phyloP scores from a whole-genome alignment of 108 stramenopile genomes.

The Pseudonitzschia pungens region DNA sequence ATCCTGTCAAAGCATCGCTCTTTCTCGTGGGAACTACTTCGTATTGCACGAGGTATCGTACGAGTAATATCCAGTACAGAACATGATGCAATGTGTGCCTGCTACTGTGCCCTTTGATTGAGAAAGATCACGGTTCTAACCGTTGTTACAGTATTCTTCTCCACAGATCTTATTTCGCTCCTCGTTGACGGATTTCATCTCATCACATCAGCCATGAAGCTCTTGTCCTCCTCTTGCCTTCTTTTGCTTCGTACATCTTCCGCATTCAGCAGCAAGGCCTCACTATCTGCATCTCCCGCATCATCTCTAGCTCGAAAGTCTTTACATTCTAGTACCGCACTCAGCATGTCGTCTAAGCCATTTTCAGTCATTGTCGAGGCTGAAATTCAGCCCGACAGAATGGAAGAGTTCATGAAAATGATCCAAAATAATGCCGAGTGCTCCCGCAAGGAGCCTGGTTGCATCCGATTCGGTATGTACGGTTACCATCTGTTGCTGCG shows the following conservation, averaged over 20 bases:
- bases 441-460: conserved; percentile 78
- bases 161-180: neutral
- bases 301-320: conserved; percentile 10
- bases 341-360: conserved; percentile 40
- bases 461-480: conserved; percentile 75
- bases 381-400: conserved; percentile 71
- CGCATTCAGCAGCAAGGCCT: conserved; percentile 18
- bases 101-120: no score
- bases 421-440: conserved; percentile 78
- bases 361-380: conserved; percentile 80
- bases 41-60: no score
- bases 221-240: conserved; percentile 15
- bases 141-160: neutral
- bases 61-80: no score
- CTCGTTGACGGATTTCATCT: neutral
- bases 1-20: no score
- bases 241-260: conserved; percentile 13
- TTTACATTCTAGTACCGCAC: conserved; percentile 15
- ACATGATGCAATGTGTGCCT: no score
- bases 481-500: neutral
- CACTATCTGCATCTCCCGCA: neutral
- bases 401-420: conserved; percentile 80
- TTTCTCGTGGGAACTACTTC: no score
- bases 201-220: conserved; percentile 9
- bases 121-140: neutral